A percentile compares a stretch with the other conserved stretches of the same genome.
phyloP scores from a whole-genome alignment of 164 flowering plant species.

The Vitis cinerea region DNA sequence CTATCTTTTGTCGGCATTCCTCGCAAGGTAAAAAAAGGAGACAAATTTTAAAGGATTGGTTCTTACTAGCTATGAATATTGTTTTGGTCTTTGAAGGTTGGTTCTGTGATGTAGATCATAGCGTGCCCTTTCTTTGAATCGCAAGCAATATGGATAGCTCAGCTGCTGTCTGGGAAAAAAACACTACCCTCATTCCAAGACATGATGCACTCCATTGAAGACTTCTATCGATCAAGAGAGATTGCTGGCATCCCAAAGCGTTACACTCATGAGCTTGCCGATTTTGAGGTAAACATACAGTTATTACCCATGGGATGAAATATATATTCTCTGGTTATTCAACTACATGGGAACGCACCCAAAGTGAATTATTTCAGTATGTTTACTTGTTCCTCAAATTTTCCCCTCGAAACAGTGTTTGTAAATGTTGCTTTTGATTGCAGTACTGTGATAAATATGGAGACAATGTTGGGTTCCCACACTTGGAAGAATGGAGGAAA shows the following conservation, averaged over 20 bases:
- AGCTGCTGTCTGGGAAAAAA: conserved; percentile 73
- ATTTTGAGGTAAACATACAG: conserved; percentile 54
- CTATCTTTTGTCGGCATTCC: conserved; percentile 89
- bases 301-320: background rate
- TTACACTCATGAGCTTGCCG: conserved; percentile 68
- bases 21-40: conserved; percentile 55
- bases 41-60: no score
- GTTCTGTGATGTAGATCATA: conserved; percentile 43
- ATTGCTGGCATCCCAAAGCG: conserved; percentile 71
- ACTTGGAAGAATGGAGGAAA: conserved; percentile 80
- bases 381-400: no score
- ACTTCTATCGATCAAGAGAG: conserved; percentile 69
- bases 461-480: conserved; percentile 69
- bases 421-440: conserved; percentile 7
- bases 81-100: no score
- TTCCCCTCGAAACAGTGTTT: no score
- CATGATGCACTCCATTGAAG: conserved; percentile 79
- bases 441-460: conserved; percentile 80
- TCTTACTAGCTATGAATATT: no score
- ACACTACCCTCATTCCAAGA: conserved; percentile 71
- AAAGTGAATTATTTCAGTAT: no score
- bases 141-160: conserved; percentile 95
- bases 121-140: conserved; percentile 91
- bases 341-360: no score
- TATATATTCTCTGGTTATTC: no score